phyloP scores from a whole-genome alignment of 1,139 yeast species.

The Pichia sp. region DNA sequence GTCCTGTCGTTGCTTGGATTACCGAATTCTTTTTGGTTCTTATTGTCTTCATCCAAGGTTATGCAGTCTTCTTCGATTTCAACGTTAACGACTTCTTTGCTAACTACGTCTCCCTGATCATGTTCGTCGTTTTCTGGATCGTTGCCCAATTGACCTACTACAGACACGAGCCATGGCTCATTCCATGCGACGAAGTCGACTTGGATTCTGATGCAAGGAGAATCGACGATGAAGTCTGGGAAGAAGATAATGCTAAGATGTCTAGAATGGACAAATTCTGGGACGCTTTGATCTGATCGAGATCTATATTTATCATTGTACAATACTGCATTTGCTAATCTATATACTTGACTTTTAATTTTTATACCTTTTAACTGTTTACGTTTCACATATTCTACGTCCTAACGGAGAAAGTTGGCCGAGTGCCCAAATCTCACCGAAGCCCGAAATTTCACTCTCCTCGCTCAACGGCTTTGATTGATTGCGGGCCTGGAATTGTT shows the following conservation, averaged over 20 bases:
- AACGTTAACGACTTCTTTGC: slow-evolving; percentile 58
- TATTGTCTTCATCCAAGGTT: slow-evolving; percentile 70
- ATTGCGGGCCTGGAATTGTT: no score
- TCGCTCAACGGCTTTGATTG: no score
- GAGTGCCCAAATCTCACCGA: no score
- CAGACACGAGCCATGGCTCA: slow-evolving; percentile 39
- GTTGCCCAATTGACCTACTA: slow-evolving; percentile 39
- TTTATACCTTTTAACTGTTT: no score
- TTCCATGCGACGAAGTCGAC: slow-evolving; percentile 48
- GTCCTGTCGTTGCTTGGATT: slow-evolving; percentile 66
- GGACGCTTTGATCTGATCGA: slow-evolving; percentile 43
- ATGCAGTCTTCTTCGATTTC: slow-evolving; percentile 55
- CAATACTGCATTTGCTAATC: no score
- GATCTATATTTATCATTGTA: no score
- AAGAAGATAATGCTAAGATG: slow-evolving; percentile 17
- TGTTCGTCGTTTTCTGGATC: slow-evolving; percentile 42
- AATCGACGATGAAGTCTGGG: slow-evolving; percentile 26
- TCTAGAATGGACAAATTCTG: slow-evolving; percentile 26
- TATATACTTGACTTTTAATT: no score
- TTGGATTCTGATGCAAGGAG: slow-evolving; percentile 21
- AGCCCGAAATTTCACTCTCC: no score
- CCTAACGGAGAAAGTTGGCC: no score
- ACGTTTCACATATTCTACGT: no score
- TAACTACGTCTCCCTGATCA: slow-evolving; percentile 43
- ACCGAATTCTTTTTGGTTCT: slow-evolving; percentile 49